Percentiles rank a stretch among this genome's conserved stretches.
These are phyloP conservation scores for Microascus cirrosus DNA, from an alignment of 2,329 filamentous ascomycete species.

Conservation along the genomic window DNA sequence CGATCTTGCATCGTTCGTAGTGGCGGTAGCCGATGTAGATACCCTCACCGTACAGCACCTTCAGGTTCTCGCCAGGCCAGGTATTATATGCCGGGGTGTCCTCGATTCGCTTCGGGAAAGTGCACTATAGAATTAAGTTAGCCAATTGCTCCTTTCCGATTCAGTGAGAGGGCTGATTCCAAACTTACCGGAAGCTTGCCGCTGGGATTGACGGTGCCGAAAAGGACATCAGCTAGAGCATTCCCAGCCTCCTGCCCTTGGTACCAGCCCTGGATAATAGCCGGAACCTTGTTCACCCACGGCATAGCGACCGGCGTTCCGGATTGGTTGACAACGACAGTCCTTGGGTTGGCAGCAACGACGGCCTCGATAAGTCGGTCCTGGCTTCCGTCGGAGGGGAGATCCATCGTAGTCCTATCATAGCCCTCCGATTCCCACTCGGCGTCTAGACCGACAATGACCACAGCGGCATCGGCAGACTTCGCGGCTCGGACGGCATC, in stretches of 20 bases:
- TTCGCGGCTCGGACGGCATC: conserved; percentile 52
- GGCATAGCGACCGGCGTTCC: conserved; percentile 61
- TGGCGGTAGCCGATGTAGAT: conserved; percentile 64
- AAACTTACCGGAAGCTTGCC: conserved; percentile 52
- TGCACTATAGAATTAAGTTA: conserved; percentile 28
- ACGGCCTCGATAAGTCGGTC: conserved; percentile 54
- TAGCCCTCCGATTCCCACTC: conserved; percentile 71
- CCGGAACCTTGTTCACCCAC: conserved; percentile 53
- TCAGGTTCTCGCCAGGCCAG: conserved; percentile 60
- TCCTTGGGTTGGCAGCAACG: conserved; percentile 49
- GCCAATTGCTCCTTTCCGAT: conserved; percentile 4
- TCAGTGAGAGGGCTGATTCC: not conserved
- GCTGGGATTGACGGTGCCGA: conserved; percentile 51
- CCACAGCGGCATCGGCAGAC: conserved; percentile 53
- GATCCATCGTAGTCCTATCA: conserved; percentile 60
- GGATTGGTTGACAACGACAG: conserved; percentile 58
- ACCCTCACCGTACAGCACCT: conserved; percentile 61
- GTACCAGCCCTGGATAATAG: conserved; percentile 66
- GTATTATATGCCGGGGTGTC: conserved; percentile 63
- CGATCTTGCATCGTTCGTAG: conserved; percentile 51
- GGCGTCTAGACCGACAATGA: conserved; percentile 58
- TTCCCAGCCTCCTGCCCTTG: conserved; percentile 62
- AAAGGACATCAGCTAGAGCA: conserved; percentile 55
- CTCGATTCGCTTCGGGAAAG: conserved; percentile 52
- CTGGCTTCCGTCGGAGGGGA: conserved; percentile 48